Conservation (phyloP, 1,284 basidiomycete genomes). For the Wallemia mellicola region DNA sequence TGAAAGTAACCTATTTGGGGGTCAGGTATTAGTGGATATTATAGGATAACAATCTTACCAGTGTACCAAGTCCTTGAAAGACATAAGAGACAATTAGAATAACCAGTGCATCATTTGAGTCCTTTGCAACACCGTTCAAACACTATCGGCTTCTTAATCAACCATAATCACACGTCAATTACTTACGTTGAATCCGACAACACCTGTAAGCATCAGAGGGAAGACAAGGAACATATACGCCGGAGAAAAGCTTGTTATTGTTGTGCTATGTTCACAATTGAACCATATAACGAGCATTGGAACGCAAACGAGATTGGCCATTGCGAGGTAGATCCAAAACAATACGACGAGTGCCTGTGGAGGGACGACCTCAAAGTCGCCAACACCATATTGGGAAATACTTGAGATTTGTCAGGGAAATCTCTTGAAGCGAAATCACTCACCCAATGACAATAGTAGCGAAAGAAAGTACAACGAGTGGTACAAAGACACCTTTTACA, state of each 20-base stretch:
- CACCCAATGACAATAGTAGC: conserved; percentile 1
- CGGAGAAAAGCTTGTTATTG: conserved; percentile 6
- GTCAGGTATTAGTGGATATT: background rate
- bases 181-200: conserved; percentile 3
- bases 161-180: background rate
- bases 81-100: background rate
- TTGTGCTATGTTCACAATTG: conserved; percentile 4
- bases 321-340: conserved; percentile 3
- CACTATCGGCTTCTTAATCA: background rate
- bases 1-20: conserved; percentile 4
- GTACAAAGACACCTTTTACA: conserved; percentile 7
- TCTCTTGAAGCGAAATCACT: background rate
- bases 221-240: conserved; percentile 6
- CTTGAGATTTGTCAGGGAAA: conserved; percentile 4
- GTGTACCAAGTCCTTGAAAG: background rate
- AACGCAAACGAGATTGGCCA: conserved; percentile 1
- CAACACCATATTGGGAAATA: conserved; percentile 5
- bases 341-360: conserved; percentile 1
- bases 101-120: background rate
- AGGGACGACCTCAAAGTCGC: background rate
- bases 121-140: background rate
- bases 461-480: conserved; percentile 5
- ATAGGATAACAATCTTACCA: background rate
- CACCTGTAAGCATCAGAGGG: conserved; percentile 2
- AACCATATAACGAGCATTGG: conserved; percentile 5